A percentile compares a stretch with the other conserved stretches of the same genome.
Conservation (phyloP, 768 basidiomycete species). For the Pleurotus cornucopiae region DNA sequence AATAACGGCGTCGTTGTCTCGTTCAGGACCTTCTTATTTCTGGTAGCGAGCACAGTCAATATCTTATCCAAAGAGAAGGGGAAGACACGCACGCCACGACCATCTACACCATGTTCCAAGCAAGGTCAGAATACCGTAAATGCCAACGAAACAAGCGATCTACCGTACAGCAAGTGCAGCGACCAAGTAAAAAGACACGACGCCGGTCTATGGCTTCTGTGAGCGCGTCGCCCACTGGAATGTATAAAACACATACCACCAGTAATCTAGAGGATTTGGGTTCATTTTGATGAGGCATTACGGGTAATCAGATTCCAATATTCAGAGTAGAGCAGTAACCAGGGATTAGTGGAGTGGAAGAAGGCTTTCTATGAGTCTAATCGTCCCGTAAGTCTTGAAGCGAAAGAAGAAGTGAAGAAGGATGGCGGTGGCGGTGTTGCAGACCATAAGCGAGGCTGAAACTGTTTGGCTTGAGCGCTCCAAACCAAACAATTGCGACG, state of each 20-base stretch:
- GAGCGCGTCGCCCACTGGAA: conserved; percentile 20
- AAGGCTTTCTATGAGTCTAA: too few species aligned
- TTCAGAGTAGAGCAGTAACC: too few species aligned
- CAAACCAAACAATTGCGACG: too few species aligned
- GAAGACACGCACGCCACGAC: conserved; percentile 68
- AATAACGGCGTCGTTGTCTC: conserved; percentile 73
- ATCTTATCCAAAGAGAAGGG: not conserved
- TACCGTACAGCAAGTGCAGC: conserved; percentile 75
- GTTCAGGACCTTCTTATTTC: conserved; percentile 91
- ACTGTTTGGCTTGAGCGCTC: too few species aligned
- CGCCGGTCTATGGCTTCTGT: conserved; percentile 46
- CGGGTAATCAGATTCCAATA: too few species aligned
- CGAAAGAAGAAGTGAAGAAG: too few species aligned
- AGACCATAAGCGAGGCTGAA: too few species aligned
- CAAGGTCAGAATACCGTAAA: not conserved
- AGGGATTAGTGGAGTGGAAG: too few species aligned
- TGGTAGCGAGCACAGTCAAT: conserved; percentile 23
- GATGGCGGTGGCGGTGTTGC: too few species aligned
- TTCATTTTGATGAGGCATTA: conserved; percentile 14
- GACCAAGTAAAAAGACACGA: conserved; percentile 84
- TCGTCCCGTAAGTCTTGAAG: too few species aligned
- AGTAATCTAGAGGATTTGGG: conserved; percentile 12
- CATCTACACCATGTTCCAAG: conserved; percentile 51
- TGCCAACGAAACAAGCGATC: not conserved
- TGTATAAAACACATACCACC: conserved; percentile 21